Conservation (phyloP, 2,329 filamentous ascomycete genomes). For the Ilyonectria robusta region DNA sequence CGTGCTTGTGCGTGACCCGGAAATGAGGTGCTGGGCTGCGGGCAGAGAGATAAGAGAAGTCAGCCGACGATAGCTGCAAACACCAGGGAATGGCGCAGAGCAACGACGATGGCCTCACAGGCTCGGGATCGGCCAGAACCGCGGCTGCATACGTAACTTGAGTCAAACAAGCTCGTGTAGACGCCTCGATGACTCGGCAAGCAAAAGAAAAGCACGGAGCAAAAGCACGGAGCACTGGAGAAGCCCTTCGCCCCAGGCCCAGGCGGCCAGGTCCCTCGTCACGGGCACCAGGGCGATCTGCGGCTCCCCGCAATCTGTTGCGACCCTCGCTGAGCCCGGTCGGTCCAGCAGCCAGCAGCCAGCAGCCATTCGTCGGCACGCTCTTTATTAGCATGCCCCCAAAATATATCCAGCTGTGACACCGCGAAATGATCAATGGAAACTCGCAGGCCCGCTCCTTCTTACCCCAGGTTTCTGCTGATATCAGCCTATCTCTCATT, state of each 20-base stretch:
- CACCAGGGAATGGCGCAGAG: not conserved
- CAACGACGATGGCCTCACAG: not conserved
- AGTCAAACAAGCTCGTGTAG: not conserved
- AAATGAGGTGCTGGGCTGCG: constrained; percentile 12
- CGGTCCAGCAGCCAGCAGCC: not conserved
- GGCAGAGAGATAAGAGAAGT: constrained; percentile 26
- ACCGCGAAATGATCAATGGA: constrained; percentile 44
- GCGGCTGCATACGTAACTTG: not conserved
- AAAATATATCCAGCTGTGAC: constrained; percentile 32
- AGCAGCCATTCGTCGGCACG: not conserved
- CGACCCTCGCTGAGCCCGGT: constrained; percentile 22
- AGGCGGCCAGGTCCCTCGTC: constrained; percentile 22
- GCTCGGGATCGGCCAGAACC: not conserved
- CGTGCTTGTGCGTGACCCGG: constrained; percentile 20
- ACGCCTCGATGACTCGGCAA: not conserved
- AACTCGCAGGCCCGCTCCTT: constrained; percentile 30
- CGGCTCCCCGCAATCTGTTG: constrained; percentile 45
- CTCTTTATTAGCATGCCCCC: not conserved
- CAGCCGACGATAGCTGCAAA: constrained; percentile 17
- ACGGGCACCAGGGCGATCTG: constrained; percentile 42
- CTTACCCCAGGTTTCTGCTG: constrained; percentile 47
- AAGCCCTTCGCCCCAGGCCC: constrained; percentile 12
- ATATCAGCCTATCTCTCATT: constrained; percentile 44
- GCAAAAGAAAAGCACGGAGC: too few species aligned
- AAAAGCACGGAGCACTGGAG: constrained; percentile 27